Percentiles rank a stretch among this genome's conserved stretches.
These are phyloP conservation scores for Apostasia ramifera DNA, from an alignment of 106 monocot species.

Conservation along the genomic window DNA sequence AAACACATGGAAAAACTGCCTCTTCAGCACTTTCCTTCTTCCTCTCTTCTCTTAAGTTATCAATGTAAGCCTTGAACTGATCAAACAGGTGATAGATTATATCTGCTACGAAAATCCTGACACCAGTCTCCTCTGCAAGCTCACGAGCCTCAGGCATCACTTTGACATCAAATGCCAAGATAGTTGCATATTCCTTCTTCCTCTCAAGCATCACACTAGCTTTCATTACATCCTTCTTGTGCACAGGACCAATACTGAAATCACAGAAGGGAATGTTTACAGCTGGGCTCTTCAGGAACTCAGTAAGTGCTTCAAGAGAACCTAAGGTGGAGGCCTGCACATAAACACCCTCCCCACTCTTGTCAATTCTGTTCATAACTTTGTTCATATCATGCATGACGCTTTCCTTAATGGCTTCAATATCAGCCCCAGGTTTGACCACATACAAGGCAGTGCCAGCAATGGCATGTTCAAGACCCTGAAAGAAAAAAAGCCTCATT, in stretches of 20 bases:
- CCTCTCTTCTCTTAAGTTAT: constrained; percentile 79
- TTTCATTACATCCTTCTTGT: constrained; percentile 99
- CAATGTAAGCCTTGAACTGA: constrained; percentile 93
- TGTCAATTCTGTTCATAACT: constrained; percentile 84
- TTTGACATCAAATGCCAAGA: constrained; percentile 97
- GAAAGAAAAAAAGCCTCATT: constrained; percentile 4
- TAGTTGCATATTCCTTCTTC: constrained; percentile 88
- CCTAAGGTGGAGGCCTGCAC: constrained; percentile 98
- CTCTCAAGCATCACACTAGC: constrained; percentile 68
- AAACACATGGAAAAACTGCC: constrained; percentile 89
- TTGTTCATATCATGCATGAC: constrained; percentile 87
- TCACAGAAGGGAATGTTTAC: constrained; percentile 90
- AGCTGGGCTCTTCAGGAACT: constrained; percentile 75
- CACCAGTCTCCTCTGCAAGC: constrained; percentile 70
- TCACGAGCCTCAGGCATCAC: constrained; percentile 82
- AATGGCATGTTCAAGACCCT: constrained; percentile 28
- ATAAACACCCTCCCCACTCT: constrained; percentile 93
- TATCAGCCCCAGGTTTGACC: constrained; percentile 63
- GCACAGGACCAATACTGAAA: constrained; percentile 89
- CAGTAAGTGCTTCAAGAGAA: constrained; percentile 89
- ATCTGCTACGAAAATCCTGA: constrained; percentile 92
- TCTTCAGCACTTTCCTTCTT: constrained; percentile 93
- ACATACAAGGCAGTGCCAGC: constrained; percentile 63
- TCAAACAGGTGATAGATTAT: constrained; percentile 99
- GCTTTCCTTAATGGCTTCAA: constrained; percentile 57